Evolutionary conservation across 805 yeast species (phyloP).

Genomic region (Saccharomyces kudriavzevii): DNA sequence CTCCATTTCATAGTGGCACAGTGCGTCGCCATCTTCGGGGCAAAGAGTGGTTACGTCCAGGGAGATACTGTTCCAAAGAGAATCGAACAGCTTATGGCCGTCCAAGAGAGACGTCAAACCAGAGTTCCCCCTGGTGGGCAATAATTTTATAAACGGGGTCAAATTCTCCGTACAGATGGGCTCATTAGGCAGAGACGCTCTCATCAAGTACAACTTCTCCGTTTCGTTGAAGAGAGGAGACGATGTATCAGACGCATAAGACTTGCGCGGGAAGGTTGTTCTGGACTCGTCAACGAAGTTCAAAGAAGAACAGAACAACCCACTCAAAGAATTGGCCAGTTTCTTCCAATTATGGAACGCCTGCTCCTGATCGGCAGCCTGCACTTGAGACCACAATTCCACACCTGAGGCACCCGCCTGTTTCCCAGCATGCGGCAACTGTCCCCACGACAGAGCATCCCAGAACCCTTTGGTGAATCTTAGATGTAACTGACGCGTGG

Average conservation of each 20-base stretch:
- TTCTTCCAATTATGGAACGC: constrained; percentile 64
- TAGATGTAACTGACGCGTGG: constrained; percentile 68
- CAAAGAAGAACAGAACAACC: constrained; percentile 89
- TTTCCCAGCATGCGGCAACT: constrained; percentile 61
- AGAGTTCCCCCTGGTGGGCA: constrained; percentile 87
- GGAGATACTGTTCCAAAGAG: constrained; percentile 91
- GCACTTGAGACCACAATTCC: constrained; percentile 82
- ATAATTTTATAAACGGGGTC: constrained; percentile 82
- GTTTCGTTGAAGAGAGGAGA: constrained; percentile 22
- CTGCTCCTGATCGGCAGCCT: constrained; percentile 44
- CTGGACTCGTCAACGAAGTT: constrained; percentile 75
- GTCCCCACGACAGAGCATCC: constrained; percentile 85
- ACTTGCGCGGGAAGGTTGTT: constrained; percentile 58
- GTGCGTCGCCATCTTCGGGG: constrained; percentile 18
- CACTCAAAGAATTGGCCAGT: constrained; percentile 71
- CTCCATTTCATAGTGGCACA: constrained; percentile 47
- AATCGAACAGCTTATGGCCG: constrained; percentile 84
- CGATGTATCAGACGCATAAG: constrained; percentile 23
- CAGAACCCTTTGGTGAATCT: constrained; percentile 93
- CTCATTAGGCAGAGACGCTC: constrained; percentile 89
- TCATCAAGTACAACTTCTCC: constrained; percentile 41
- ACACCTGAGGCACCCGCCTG: constrained; percentile 90
- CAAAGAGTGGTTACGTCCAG: constrained; percentile 65
- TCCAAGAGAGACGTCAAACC: constrained; percentile 80
- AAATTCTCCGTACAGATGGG: constrained; percentile 95